Base-by-base conservation (phyloP, 495 filamentous ascomycete species). In the Penicillium goetzii region DNA sequence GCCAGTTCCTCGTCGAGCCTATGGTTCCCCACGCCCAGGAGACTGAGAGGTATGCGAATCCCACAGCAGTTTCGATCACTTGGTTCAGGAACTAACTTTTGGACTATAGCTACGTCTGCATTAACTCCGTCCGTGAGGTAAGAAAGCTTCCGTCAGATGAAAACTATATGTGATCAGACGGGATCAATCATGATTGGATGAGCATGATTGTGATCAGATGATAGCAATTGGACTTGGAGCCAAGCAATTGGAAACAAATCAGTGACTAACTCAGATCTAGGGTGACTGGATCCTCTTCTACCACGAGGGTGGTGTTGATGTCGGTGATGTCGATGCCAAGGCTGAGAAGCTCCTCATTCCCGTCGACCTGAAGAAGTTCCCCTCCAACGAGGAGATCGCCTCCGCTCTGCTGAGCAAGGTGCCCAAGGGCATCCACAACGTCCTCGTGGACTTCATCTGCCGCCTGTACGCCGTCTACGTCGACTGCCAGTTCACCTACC, bases 271-370 rank as follows among this genome's bases (percentile, higher is more conserved):
- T 61, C n/a, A 40, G 58, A 51, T 49, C 12, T 75, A 99, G 95
- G 95, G 96, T 73, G 95, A 99, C 80, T 97, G 92, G 92, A 97
- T 99, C 78, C 92, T 98, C 72, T 99, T 99, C 85, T 96, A 92
- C 65, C 92, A 98, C 80, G 96, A 99, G 81, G 95, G 95, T 84
- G 95, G 95, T 88, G 94, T 99, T 66, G 95, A 99, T 78, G 95
- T 99, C 74, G 95, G 95, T 77, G 95, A 99, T 90, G 95, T 99
- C 62, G 95, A 99, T 73, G 92, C 88, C 43, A 99, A 99, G 85
- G 95, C 95, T 43, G 91, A 97, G 87, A 99, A 97, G 88, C 84
- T 99, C 56, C 84, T 99, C 65, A 90, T 99, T 72, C 94, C 96
- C 64, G 96, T 99, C 74, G 92, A 98, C 77, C 90, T 98, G 58